These are phyloP conservation scores for Zasmidium citrigriseum DNA, from an alignment of 2,329 filamentous ascomycete genomes.

Conservation along the genomic window DNA sequence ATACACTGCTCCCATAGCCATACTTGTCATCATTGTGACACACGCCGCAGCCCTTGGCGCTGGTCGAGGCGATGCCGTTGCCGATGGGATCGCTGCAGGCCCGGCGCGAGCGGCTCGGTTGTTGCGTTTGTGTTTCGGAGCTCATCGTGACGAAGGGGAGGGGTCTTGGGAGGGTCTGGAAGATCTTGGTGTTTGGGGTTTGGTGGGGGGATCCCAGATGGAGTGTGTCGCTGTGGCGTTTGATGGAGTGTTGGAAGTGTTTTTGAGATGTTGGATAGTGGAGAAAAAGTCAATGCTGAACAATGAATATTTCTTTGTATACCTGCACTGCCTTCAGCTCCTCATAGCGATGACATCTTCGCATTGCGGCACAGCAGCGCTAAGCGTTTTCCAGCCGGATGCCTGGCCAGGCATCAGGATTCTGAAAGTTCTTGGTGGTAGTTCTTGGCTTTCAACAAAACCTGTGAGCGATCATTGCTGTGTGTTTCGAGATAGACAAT, in stretches of 20 bases:
- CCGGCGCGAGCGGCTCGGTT: slow-evolving; percentile 2
- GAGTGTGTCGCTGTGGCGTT: background rate
- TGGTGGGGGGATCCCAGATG: too few relatives aligned
- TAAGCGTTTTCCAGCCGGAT: background rate
- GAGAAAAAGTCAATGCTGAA: too few relatives aligned
- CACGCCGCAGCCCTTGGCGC: slow-evolving; percentile 8
- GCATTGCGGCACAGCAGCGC: background rate
- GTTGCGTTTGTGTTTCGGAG: background rate
- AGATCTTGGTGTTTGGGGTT: too few relatives aligned
- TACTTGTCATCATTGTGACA: slow-evolving; percentile 17
- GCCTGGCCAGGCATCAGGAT: background rate
- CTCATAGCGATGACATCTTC: background rate
- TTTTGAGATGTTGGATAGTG: too few relatives aligned
- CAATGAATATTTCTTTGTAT: too few relatives aligned
- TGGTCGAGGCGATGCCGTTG: background rate
- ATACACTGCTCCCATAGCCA: slow-evolving; percentile 15
- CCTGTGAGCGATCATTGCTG: background rate
- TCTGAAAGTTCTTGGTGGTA: background rate
- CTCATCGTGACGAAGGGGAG: background rate
- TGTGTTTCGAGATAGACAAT: background rate
- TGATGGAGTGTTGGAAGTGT: background rate
- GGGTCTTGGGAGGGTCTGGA: background rate
- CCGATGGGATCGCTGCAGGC: slow-evolving; percentile 14
- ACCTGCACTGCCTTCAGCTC: background rate
- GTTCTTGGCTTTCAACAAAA: background rate